Base-by-base conservation (phyloP, 2,329 filamentous ascomycete species). In the Trichoderma brevicompactum region DNA sequence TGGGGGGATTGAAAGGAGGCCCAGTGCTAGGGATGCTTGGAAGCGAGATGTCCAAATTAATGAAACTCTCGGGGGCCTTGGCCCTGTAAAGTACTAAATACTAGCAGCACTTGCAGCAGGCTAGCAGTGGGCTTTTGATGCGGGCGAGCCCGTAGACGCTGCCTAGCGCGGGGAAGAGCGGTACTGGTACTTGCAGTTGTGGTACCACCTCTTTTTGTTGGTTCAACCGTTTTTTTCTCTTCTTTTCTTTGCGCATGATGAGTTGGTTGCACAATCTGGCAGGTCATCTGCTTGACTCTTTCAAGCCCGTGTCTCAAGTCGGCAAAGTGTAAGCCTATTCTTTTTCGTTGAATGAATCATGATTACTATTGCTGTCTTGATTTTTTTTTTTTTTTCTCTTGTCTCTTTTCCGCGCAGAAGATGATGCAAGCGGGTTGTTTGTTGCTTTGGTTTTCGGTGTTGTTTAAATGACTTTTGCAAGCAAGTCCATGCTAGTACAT, bases 1-100 rank as follows among this genome's bases (percentile, higher is more conserved):
- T 60, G 56, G 56, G 46, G 56, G 17, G 56, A 19, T 6, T 15
- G 34, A 60, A 60, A 49, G 56, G 56, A 49, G 56, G 55, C 13
- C 32, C 44, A 43, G 52, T 28, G 38, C 52, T 23, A 55, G 52
- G 52, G 52, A 55, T 38, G 44, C 3, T 32, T 32, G 44, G 34
- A 60, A 60, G 56, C 56, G 56, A 60, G 56, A 60, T 60, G 56
- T 60, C 46, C 15, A 60, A 50, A 60, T 60, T 60, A 60, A 60
- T 60, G 44, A 60, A 50, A 49, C 56, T 44, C 10, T 32, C 15
- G 43, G 43, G 50, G 50, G 56, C 34, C 56, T n/a, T 40, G 56
- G 56, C 56, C 19, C 44, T 13, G 56, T 60, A 50, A 60, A 60
- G 36, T 60, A 60, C 56, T 60, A 50, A 28, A 38, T n/a, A 19